Evolutionary conservation across 2,329 filamentous ascomycete species (phyloP), one percentile per base, ranked within the genome.

Genomic region (Penicillium aurantiogriseum): DNA sequence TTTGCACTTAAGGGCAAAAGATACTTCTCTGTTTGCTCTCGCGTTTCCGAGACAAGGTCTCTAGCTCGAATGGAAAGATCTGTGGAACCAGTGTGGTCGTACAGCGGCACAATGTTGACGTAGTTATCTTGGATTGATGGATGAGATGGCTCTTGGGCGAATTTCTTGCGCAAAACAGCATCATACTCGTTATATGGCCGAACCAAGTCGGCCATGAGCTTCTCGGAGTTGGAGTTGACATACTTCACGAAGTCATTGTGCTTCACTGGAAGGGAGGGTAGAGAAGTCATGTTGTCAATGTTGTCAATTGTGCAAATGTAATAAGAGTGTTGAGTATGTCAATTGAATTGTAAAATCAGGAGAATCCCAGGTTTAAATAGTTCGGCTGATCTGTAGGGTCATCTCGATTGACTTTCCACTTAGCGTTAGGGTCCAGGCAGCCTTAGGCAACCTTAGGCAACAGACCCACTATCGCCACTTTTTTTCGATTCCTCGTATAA

Each of bases 181-280:
- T 77, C 75, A 40, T 69, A 76, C 3, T 64, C 65, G 49, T 74
- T 75, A 65, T 71, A 78, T 1, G 75, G 75, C 25, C 64, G 57
- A 10, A 75, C 50, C 57, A 73, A 65, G 15, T 72, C 62, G 4
- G 53, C 51, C 2, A 74, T 68, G n/a, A 68, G 64, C 6, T 54
- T 66, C 5, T 68, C 54, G 4, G 64, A 60, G 11, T 70, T 60
- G 6, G 64, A 58, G 7, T 62, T 45, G 33, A 74, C 47, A 61
- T 72, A 67, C 17, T 56, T 42, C 36, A 71, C 35, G 29, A 75
- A 70, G 10, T 70, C 52, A 13, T 56, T 51, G 44, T 75, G 71
- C 19, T 67, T 64, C 9, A 55, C 64, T 3, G 72, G 72, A 5
- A 73, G 38, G 9, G 58, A n/a, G 9, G 71, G 72, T 19, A 74